Evolutionary conservation across 306 rosid genomes (phyloP).

Genomic region (Argentina anserina): DNA sequence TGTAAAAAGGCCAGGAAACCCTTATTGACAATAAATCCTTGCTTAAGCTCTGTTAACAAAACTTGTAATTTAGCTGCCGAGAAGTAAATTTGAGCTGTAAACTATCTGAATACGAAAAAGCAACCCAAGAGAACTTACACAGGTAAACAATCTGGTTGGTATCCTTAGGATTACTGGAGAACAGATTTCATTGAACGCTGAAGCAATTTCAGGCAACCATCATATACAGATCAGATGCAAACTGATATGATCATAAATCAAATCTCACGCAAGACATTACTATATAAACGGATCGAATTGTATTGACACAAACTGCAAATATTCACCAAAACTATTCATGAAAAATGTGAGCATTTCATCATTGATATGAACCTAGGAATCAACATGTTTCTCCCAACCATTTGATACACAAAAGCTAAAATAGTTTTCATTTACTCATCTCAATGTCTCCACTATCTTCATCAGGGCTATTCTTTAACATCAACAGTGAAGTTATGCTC

Average conservation of each 20-base stretch:
- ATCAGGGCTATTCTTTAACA: slow-evolving; percentile 48
- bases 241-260: not conserved
- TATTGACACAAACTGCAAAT: not conserved
- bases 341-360: not conserved
- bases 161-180: not conserved
- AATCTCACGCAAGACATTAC: not conserved
- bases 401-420: not conserved
- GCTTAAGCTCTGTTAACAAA: not conserved
- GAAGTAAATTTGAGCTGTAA: not conserved
- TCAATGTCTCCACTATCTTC: slow-evolving; percentile 45
- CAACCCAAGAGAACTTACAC: not conserved
- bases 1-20: slow-evolving; percentile 7
- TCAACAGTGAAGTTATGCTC: slow-evolving; percentile 65
- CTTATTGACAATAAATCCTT: slow-evolving; percentile 8
- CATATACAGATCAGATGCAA: no score
- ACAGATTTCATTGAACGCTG: no score
- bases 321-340: not conserved
- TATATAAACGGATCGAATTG: not conserved
- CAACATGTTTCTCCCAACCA: not conserved
- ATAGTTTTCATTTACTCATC: slow-evolving; percentile 21
- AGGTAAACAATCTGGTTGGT: not conserved
- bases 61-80: not conserved
- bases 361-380: not conserved
- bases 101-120: no score
- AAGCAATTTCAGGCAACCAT: no score